A percentile compares a stretch with the other conserved stretches of the same genome.
Evolutionary conservation across 2,329 filamentous ascomycete species (phyloP).

Genomic region (Tolypocladium ophioglossoides): DNA sequence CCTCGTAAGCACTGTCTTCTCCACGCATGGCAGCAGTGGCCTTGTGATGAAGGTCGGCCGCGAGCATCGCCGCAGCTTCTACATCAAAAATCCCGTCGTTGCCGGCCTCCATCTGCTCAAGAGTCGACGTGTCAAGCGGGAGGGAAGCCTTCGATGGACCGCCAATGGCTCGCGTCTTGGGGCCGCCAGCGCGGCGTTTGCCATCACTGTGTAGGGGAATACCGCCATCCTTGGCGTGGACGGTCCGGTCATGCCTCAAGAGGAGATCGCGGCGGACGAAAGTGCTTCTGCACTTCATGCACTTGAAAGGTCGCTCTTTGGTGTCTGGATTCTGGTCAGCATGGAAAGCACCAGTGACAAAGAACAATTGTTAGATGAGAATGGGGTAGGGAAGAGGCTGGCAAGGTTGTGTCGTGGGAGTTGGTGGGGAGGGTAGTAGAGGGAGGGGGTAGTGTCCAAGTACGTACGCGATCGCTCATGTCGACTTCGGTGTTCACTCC

Average conservation of each 20-base stretch:
- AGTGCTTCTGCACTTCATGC: conserved; percentile 94
- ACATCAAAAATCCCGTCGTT: conserved; percentile 89
- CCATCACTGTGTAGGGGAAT: conserved; percentile 88
- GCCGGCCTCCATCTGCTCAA: conserved; percentile 88
- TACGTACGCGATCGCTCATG: conserved; percentile 97
- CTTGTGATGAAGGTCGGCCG: conserved; percentile 97
- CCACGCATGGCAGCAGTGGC: conserved; percentile 60
- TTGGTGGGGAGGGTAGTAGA: background rate
- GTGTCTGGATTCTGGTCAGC: conserved; percentile 54
- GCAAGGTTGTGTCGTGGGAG: background rate
- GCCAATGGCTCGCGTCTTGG: conserved; percentile 54
- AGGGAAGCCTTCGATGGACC: conserved; percentile 67
- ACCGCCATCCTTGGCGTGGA: conserved; percentile 96
- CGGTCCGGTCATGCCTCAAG: conserved; percentile 92
- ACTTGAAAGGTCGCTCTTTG: conserved; percentile 98
- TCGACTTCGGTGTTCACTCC: conserved; percentile 92
- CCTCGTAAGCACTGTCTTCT: conserved; percentile 45
- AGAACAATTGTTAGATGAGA: background rate
- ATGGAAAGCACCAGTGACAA: background rate
- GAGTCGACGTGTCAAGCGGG: conserved; percentile 68
- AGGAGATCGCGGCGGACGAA: conserved; percentile 96
- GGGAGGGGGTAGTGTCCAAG: background rate
- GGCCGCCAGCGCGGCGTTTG: conserved; percentile 66
- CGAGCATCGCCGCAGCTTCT: conserved; percentile 95
- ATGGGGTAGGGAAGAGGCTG: background rate